Base-by-base conservation (phyloP, 345 rosid genomes). In the Dovyalis caffra region DNA sequence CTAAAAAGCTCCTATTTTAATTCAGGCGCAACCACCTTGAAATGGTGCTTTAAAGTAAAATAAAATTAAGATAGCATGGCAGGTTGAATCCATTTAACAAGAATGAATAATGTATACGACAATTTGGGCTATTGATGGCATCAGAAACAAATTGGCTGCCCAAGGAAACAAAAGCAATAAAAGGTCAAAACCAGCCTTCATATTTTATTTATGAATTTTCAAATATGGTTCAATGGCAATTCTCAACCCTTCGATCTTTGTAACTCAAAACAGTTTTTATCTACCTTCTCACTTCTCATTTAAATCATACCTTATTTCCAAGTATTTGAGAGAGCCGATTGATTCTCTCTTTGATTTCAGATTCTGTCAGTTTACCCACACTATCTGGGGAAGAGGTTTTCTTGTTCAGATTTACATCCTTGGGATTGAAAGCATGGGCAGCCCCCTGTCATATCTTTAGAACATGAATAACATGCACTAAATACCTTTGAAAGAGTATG, bases 341-440 rank as follows among this genome's bases (percentile, higher is more conserved):
- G 79, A 95, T 90, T 70, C 85, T 86, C 78, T 84, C 90, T 83
- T 87, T 87, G 40, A 95, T 90, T 34, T 87, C 89, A 62, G 90
- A 86, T 83, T 93, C 96, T 10, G 90, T 83, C 86, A 82, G 66
- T 77, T 90, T 90, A 43, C 78, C 80, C 21, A n/a, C 38, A 31
- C 78, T 77, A 9, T 71, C 77, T 0, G 98, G 90, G 26, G 94
- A 88, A 72, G 85, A 79, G 61, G 74, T 81, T 80, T 74, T 91
- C 86, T 76, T 81, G 75, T 60, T 81, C 60, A 77, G 66, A n/a
- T 80, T 85, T 58, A 91, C 77, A 80, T 93, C 97, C 87, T 91
- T 90, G 1, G 98, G 98, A 28, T 91, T 93, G 86, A 93, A 90
- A 47, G 99, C 99, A 77, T 77, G 85, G 71, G 74, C 86, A 57